Evolutionary conservation across 805 yeast genomes (phyloP), one percentile per base, ranked within the genome.

Genomic region (Zygosaccharomyces bailii): DNA sequence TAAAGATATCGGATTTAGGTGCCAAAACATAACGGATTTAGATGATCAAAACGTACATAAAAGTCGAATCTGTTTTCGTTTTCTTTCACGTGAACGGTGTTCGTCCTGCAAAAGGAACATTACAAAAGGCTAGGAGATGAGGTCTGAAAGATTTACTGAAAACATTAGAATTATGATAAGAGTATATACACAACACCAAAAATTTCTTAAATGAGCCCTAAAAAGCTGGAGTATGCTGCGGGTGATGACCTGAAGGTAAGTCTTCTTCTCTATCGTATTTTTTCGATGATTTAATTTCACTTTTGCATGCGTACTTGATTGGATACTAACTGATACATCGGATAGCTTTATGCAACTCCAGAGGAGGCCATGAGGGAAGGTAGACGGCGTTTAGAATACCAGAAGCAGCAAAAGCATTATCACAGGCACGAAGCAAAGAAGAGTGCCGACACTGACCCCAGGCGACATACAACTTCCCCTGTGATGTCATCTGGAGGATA

Each of bases 281-380:
- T 10, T 20, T 20, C 6, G 31, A 16, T 10, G 13, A 35, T 23
- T 17, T 14, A 37, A 14, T 3, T 17, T 37, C 18, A 14, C 17
- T 2, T 21, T 32, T 13, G 19, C 10, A 11, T 17, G 13, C 13
- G 14, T 16, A 11, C 9, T 24, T 10, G 17, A 17, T 30, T 16
- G 31, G 5, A 37, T 31, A 43, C 29, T 35, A 36, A 51, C 55
- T 45, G 38, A 39, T 46, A 27, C 25, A 35, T 35, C 13, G 16
- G 9, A 30, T 35, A 54, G 53, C 48, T 64, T 14, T 62, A 61
- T 48, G 65, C 68, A 1, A 65, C 69, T 1, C 69, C 69, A 10
- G 61, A 64, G 44, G 67, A 65, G 41, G 65, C 68, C 4, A 46
- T 65, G 56, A 58, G 57, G 35, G 61, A 60, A 10, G 55, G 58